phyloP scores from a whole-genome alignment of 2,329 filamentous ascomycete genomes.

The Mollisia scopiformis region DNA sequence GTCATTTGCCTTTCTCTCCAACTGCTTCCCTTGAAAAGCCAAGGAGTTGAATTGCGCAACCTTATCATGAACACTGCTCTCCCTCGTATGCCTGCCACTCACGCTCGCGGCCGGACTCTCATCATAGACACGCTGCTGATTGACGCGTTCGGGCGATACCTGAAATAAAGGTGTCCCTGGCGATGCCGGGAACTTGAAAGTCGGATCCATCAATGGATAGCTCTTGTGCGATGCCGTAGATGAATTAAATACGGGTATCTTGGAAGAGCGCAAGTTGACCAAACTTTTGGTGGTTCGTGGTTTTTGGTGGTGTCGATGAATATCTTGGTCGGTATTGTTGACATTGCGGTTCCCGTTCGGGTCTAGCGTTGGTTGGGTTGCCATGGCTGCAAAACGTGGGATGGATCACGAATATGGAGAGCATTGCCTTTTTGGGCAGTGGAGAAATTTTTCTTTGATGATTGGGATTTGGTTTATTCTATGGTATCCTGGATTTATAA shows the following conservation, averaged over 20 bases:
- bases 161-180: slow-evolving; percentile 61
- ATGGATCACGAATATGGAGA: not conserved
- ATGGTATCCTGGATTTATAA: not conserved
- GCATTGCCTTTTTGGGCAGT: not conserved
- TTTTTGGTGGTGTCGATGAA: not conserved
- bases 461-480: not conserved
- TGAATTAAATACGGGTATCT: slow-evolving; percentile 7
- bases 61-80: slow-evolving; percentile 66
- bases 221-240: not conserved
- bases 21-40: slow-evolving; percentile 55
- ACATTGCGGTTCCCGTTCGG: not conserved
- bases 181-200: slow-evolving; percentile 55
- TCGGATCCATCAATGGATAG: slow-evolving; percentile 42
- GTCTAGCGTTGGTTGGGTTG: not conserved
- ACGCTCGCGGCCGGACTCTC: slow-evolving; percentile 21
- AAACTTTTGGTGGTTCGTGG: not conserved
- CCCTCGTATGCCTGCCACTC: slow-evolving; percentile 43
- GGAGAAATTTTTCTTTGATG: not conserved
- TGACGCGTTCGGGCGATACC: slow-evolving; percentile 66
- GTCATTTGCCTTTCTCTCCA: slow-evolving; percentile 67
- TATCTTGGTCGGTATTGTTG: not conserved
- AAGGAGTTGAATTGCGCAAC: slow-evolving; percentile 76
- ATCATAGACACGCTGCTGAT: slow-evolving; percentile 44
- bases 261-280: slow-evolving; percentile 4
- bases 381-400: not conserved